phyloP scores from a whole-genome alignment of 208 protist species.

The Phytomonas serpens region DNA sequence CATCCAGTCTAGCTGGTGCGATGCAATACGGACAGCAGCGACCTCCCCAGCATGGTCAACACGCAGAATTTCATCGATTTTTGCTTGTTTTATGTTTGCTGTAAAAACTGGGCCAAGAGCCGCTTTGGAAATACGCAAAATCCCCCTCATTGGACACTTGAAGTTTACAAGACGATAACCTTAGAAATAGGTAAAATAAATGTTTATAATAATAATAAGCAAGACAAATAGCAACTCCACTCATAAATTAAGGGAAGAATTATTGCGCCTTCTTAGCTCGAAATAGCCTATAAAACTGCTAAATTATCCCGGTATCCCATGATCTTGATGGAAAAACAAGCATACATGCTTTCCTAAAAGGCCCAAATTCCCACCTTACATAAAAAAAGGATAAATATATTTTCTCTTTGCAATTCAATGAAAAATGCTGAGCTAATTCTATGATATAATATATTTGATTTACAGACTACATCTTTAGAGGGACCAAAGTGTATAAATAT shows the following conservation, averaged over 20 bases:
- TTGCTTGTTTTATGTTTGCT: slow-evolving; percentile 38
- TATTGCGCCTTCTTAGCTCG: background rate
- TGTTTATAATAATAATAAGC: background rate
- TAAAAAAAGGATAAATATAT: background rate
- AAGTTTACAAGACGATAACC: background rate
- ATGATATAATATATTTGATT: background rate
- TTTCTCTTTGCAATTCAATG: background rate
- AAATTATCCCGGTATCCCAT: background rate
- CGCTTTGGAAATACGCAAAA: slow-evolving; percentile 11
- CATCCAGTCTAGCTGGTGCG: slow-evolving; percentile 70
- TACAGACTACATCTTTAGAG: background rate
- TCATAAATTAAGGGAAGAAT: background rate
- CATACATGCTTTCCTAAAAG: background rate
- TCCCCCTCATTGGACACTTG: slow-evolving; percentile 15
- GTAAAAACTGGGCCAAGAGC: slow-evolving; percentile 29
- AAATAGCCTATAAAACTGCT: background rate
- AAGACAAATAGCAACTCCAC: background rate
- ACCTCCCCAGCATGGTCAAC: slow-evolving; percentile 82
- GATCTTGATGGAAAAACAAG: background rate
- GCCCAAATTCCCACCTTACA: background rate
- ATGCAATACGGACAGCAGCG: slow-evolving; percentile 67
- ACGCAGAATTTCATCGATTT: slow-evolving; percentile 73
- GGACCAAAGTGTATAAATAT: background rate
- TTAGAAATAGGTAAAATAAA: background rate
- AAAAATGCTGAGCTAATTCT: background rate